phyloP scores from a whole-genome alignment of 2,329 filamentous ascomycete species.

The Aspergillus neoniger region DNA sequence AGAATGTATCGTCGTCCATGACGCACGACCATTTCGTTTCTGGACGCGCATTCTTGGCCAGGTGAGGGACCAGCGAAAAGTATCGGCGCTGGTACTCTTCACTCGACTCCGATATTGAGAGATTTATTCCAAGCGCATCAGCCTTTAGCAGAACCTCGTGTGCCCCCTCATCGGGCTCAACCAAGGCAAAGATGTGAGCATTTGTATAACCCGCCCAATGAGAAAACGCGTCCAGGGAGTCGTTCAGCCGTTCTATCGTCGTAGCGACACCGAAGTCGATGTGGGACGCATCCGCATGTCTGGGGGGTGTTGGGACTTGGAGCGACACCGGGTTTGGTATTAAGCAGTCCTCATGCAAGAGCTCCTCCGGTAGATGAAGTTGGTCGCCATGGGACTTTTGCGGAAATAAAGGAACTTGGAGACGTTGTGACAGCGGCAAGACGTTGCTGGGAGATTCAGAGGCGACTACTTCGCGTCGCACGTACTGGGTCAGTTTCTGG shows the following conservation, averaged over 20 bases:
- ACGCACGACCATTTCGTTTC: constrained; percentile 58
- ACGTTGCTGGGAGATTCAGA: constrained; percentile 24
- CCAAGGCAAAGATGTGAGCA: constrained; percentile 56
- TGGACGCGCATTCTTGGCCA: constrained; percentile 48
- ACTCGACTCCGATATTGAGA: constrained; percentile 35
- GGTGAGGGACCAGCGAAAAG: constrained; percentile 57
- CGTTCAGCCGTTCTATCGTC: constrained; percentile 52
- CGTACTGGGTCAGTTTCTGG: constrained; percentile 31
- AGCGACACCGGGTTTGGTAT: constrained; percentile 52
- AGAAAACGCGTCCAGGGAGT: constrained; percentile 54
- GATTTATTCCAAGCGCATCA: constrained; percentile 45
- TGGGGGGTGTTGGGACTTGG: constrained; percentile 49
- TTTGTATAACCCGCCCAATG: constrained; percentile 59
- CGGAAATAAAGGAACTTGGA: constrained; percentile 32
- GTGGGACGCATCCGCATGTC: constrained; percentile 49
- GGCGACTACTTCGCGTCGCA: constrained; percentile 34
- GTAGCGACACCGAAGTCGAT: constrained; percentile 62
- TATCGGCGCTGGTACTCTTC: constrained; percentile 54
- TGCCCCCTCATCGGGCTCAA: constrained; percentile 45
- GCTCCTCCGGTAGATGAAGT: constrained; percentile 8
- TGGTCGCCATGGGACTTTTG: constrained; percentile 6
- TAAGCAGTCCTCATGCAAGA: constrained; percentile 34
- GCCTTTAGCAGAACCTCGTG: constrained; percentile 37
- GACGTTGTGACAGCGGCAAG: constrained; percentile 29
- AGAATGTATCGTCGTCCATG: constrained; percentile 67